Evolutionary conservation across 768 basidiomycete genomes (phyloP).

Genomic region (Lentinula boryana): DNA sequence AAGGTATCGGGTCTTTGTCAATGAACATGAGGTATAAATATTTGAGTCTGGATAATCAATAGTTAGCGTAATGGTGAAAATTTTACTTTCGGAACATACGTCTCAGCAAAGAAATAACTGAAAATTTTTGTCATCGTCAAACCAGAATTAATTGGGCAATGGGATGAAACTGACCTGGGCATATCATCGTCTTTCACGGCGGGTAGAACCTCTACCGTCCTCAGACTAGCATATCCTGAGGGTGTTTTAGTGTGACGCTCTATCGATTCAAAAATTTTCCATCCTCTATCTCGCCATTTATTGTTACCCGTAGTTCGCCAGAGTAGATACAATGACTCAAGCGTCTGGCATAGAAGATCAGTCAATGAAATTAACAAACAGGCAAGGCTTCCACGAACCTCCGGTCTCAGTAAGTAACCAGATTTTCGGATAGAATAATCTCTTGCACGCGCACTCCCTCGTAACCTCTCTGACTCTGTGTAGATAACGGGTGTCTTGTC

Average conservation of each 20-base stretch:
- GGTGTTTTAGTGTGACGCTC: slow-evolving; percentile 51
- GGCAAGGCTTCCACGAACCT: slow-evolving; percentile 38
- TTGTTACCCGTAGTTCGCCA: slow-evolving; percentile 65
- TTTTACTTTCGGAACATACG: slow-evolving; percentile 20
- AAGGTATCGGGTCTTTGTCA: slow-evolving; percentile 52
- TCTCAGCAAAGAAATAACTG: slow-evolving; percentile 51
- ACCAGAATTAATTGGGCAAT: background rate
- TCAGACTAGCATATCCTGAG: slow-evolving; percentile 57
- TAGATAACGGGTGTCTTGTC: slow-evolving; percentile 34
- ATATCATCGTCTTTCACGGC: slow-evolving; percentile 45
- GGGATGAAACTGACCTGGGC: slow-evolving; percentile 58
- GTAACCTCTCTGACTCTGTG: slow-evolving; percentile 19
- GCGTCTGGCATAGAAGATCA: slow-evolving; percentile 35
- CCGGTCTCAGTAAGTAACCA: slow-evolving; percentile 61
- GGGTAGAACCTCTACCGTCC: slow-evolving; percentile 37
- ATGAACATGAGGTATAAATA: slow-evolving; percentile 69
- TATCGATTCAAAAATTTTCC: slow-evolving; percentile 65
- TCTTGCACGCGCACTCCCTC: slow-evolving; percentile 23
- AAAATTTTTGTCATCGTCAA: background rate
- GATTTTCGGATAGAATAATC: slow-evolving; percentile 48
- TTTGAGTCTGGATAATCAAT: slow-evolving; percentile 42
- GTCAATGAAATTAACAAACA: background rate
- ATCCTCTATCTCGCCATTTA: slow-evolving; percentile 67
- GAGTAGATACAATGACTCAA: slow-evolving; percentile 68
- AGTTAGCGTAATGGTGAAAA: background rate